Conservation (phyloP, 352 stramenopile species). For the Salisapilia sapeloensis region DNA sequence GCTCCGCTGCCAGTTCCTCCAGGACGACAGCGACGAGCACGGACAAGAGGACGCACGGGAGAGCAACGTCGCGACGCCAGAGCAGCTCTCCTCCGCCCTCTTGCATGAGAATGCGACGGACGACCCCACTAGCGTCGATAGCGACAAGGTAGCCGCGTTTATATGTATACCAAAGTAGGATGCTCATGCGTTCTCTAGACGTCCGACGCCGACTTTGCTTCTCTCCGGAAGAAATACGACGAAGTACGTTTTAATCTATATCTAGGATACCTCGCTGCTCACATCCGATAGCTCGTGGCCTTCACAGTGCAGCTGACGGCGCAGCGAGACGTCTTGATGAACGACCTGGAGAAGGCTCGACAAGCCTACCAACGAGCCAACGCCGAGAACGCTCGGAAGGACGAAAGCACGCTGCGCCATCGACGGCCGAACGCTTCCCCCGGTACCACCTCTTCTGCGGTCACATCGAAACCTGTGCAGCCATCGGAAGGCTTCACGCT, state of each 20-base stretch:
- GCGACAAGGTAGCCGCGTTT: not conserved
- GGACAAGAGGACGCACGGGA: not conserved
- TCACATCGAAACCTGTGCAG: too few species aligned
- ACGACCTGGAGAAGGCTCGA: constrained; percentile 50
- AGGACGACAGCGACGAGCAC: constrained; percentile 15
- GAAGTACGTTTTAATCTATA: constrained; percentile 25
- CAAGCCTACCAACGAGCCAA: constrained; percentile 26
- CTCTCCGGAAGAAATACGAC: constrained; percentile 79
- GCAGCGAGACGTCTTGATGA: constrained; percentile 72
- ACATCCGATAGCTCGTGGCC: constrained; percentile 39
- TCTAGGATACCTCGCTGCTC: not conserved
- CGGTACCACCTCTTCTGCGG: not conserved
- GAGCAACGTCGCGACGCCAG: constrained; percentile 16
- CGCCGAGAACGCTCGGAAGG: constrained; percentile 12
- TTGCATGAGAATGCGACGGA: constrained; percentile 16
- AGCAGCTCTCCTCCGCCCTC: constrained; percentile 40
- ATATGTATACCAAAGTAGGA: constrained; percentile 3
- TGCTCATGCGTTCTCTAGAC: not conserved
- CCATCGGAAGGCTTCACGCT: constrained; percentile 51
- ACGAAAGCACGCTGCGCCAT: not conserved
- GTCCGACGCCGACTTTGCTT: constrained; percentile 17
- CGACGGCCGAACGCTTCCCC: not conserved
- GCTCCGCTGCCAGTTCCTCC: constrained; percentile 67
- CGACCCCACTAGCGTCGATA: not conserved
- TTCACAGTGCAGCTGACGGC: constrained; percentile 80